Evolutionary conservation across 352 stramenopile genomes (phyloP), one percentile per base, ranked within the genome.

Genomic region (Globisporangium orthogonon): DNA sequence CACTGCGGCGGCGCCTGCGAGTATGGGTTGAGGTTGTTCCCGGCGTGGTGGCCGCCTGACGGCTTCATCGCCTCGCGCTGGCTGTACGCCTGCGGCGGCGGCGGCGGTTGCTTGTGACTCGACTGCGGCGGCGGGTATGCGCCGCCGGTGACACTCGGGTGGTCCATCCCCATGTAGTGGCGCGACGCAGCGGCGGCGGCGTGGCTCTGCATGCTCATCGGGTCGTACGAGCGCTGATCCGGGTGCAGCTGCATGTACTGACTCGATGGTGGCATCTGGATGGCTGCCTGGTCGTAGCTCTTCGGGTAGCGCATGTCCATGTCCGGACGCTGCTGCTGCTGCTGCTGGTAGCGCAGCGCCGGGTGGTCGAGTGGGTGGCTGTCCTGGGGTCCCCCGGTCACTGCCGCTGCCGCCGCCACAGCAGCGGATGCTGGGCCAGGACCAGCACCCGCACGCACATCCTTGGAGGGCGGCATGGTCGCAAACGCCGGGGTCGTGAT

Each of bases 231-330:
- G 31, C 80, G 73, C 61, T 89, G 82, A 55, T 92, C 79, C 15
- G 65, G 66, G 64, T 92, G 82, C 50, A 90, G 81, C 58, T 78
- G 76, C 50, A 91, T 58, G 56, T 89, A 92, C 65, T 83, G 79
- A n/a, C 67, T 79, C 18, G 65, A 62, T 5, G 61, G 33, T 56
- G 71, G 60, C 51, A 58, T 52, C 0, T 44, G 23, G 18, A 46
- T 44, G 10, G 43, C 23, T 23, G 23, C 29, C 44, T 63, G 57
- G 14, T 89, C 78, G 64, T 91, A 90, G 23, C 57, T 60, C 73
- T 91, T 91, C 5, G 67, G 52, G 69, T 87, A 91, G 23, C 78
- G 80, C 71, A 86, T 78, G 55, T 90, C 80, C 74, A 90, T 74
- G 28, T 88, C 78, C 6, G 76, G 63, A 10, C 75, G 77, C 58